Conservation (phyloP, 2,329 filamentous ascomycete species). For the Trichoderma arundinaceum region DNA sequence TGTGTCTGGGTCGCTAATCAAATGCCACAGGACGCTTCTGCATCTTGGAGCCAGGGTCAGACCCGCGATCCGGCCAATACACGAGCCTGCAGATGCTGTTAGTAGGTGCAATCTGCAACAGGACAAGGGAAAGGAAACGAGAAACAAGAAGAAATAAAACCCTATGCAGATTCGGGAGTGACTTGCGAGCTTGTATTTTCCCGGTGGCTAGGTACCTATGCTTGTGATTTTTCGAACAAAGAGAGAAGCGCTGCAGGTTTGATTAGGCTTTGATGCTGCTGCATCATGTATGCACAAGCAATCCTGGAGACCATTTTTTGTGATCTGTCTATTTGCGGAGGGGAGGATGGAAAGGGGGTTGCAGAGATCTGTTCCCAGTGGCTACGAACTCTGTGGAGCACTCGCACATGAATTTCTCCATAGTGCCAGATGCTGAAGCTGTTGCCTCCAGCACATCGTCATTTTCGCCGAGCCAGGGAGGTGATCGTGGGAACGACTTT, state of each 20-base stretch:
- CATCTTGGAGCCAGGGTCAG: conserved; percentile 16
- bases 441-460: conserved; percentile 16
- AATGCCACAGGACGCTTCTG: conserved; percentile 24
- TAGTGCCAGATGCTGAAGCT: conserved; percentile 4
- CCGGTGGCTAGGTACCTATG: background rate
- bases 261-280: conserved; percentile 2
- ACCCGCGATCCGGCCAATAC: background rate
- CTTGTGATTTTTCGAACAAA: too few species aligned
- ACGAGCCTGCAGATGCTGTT: background rate
- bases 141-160: background rate
- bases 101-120: conserved; percentile 5
- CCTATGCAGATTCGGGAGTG: background rate
- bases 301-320: background rate
- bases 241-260: background rate
- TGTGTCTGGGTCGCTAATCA: conserved; percentile 29
- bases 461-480: conserved; percentile 16
- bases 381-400: conserved; percentile 22
- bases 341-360: conserved; percentile 14
- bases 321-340: conserved; percentile 18
- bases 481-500: background rate
- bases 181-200: conserved; percentile 1
- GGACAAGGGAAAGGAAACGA: background rate
- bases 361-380: conserved; percentile 20
- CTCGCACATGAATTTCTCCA: conserved; percentile 19
- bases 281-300: background rate